phyloP scores from a whole-genome alignment of 169 alveolate species.

The Eimeria maxima region DNA sequence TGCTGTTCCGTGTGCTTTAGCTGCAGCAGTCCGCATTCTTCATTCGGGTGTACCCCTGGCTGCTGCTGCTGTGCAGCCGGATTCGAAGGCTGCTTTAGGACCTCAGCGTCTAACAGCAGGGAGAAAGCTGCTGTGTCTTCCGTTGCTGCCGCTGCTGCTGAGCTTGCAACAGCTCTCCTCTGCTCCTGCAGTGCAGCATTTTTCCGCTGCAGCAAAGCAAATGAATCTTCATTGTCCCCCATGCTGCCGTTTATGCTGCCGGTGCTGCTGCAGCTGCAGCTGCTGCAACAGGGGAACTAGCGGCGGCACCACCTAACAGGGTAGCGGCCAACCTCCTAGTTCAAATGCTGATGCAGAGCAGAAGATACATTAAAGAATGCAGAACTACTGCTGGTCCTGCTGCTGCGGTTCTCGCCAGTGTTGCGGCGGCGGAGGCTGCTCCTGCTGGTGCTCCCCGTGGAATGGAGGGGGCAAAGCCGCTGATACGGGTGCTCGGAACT shows the following conservation, averaged over 20 bases:
- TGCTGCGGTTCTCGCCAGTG: constrained; percentile 2
- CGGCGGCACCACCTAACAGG: background rate
- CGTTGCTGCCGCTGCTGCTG: constrained; percentile 10
- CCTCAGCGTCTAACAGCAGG: background rate
- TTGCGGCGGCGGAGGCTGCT: background rate
- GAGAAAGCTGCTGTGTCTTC: constrained; percentile 5
- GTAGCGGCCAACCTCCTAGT: constrained; percentile 10
- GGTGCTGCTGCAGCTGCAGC: background rate
- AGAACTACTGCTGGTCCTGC: constrained; percentile 7
- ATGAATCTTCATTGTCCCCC: background rate
- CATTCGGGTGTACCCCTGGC: background rate
- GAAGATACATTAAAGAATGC: constrained; percentile 2
- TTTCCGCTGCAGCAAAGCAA: constrained; percentile 3
- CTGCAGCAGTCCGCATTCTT: constrained; percentile 20
- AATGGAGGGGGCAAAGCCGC: background rate
- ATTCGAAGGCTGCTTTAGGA: background rate
- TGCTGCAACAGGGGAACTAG: constrained; percentile 9
- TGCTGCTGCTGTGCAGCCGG: constrained; percentile 19
- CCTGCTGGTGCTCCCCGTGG: background rate
- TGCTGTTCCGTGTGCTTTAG: constrained; percentile 33
- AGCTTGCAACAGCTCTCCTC: background rate
- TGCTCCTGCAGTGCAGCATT: constrained; percentile 30
- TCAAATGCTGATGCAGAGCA: background rate
- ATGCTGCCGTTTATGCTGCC: constrained; percentile 2
- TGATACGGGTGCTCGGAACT: background rate